Evolutionary conservation across 2,329 filamentous ascomycete species (phyloP).

Genomic region (Thermothelomyces thermophilus): DNA sequence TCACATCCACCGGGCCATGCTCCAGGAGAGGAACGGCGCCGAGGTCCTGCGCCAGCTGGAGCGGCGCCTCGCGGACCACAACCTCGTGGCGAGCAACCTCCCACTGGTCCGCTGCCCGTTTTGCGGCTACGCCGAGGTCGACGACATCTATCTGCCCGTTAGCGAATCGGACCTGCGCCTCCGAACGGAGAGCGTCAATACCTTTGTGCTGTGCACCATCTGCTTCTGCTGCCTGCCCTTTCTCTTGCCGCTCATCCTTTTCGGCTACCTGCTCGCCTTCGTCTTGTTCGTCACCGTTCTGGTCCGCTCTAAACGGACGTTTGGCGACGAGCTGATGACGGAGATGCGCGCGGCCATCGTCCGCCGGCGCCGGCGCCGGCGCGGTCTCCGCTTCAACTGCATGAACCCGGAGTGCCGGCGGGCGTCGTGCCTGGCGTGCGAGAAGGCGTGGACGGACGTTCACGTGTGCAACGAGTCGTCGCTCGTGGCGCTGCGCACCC

Average conservation of each 20-base stretch:
- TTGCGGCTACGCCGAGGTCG: conserved; percentile 84
- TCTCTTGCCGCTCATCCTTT: conserved; percentile 26
- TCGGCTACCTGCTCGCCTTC: not conserved
- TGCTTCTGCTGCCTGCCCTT: conserved; percentile 51
- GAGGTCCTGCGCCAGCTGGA: conserved; percentile 72
- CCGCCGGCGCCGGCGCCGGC: conserved; percentile 62
- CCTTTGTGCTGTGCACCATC: conserved; percentile 26
- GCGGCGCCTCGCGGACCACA: conserved; percentile 70
- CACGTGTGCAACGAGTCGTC: conserved; percentile 86
- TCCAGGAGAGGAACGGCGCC: conserved; percentile 59
- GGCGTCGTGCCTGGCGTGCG: conserved; percentile 73
- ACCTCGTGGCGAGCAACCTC: conserved; percentile 63
- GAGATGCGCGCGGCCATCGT: conserved; percentile 55
- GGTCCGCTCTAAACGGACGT: conserved; percentile 37
- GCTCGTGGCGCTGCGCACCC: conserved; percentile 73
- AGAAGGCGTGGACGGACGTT: conserved; percentile 77
- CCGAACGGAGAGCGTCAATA: conserved; percentile 44
- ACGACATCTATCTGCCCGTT: conserved; percentile 62
- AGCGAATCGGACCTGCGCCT: conserved; percentile 50
- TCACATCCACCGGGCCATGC: conserved; percentile 66
- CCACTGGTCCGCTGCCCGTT: conserved; percentile 82
- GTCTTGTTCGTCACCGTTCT: conserved; percentile 34
- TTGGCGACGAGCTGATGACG: conserved; percentile 35
- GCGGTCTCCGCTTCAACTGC: conserved; percentile 73
- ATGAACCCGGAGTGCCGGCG: conserved; percentile 60